Base-by-base conservation (phyloP, 1,284 basidiomycete genomes). In the Fomitopsis palustris region DNA sequence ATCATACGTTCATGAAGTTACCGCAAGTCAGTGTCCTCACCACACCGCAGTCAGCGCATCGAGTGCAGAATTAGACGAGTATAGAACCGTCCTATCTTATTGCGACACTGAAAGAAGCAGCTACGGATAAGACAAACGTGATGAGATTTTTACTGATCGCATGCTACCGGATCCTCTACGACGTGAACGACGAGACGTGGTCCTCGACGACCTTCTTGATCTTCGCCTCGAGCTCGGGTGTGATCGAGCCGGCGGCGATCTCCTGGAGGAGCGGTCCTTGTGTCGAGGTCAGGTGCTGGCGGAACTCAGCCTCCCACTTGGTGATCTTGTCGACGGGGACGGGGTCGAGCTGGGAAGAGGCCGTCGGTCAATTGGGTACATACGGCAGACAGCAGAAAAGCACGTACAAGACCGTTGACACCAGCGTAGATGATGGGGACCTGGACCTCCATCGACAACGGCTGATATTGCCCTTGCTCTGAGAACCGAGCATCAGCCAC, bases 381-480 rank as follows among this genome's bases (percentile, higher is more conserved):
- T 27, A n/a, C n/a, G 31, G 9, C 23, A 57, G 16, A 51, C 3
- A 55, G n/a, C 1, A 12, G n/a, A 33, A 19, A 21, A 51, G 2
- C 4, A 82, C 87, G 66, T 73, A 90, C 87, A 66, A 96, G 86
- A 93, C 95, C 95, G 81, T 98, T 95, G 72, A 98, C 96, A 90
- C 96, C 96, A 68, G 96, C 96, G 78, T 96, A 98, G 82, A 98
- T 95, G 76, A 98, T 94, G 66, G 96, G 96, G 69, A 98, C 94
- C 84, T 97, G 96, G 69, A 98, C 81, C 82, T 98, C 96, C 78
- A 90, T 96, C 62, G 94, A 80, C 74, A 92, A 75, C 61, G 91
- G 92, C 75, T 95, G 90, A 82, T 97, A 98, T 83, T 98, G 96
- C 70, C 93, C 95, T 88, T 99, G 96, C 84, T 98, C 88, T 91